Evolutionary conservation across 108 stramenopile genomes (phyloP), one percentile per base, ranked within the genome.

Genomic region (Cylindrotheca fusiformis): DNA sequence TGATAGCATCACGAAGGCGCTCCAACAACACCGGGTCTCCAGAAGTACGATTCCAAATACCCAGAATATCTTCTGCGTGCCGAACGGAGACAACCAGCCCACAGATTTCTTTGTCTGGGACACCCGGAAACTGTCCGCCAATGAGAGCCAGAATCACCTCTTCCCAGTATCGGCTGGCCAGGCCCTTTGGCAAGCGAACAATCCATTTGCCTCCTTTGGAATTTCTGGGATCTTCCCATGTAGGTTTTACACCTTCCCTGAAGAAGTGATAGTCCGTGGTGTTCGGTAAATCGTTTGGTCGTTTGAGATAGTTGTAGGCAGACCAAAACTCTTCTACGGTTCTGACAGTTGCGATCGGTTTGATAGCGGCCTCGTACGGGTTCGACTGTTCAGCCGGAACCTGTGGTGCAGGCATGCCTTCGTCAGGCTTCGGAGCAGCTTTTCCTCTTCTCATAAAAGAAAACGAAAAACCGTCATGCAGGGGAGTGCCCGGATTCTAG

Each of bases 261-360:
- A 99, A 99, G 52, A 97, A 88, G 68, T 97, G 96, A 51, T 93
- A 90, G 63, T 97, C 96, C 4, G 93, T 93, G 14, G 84, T 89
- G 6, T 77, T 68, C 1, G 80, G 72, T 14, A 96, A 76, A 48
- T 91, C 80, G 48, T 90, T 83, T 10, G 96, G 95, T 46, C 96
- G 70, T 6, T 79, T 72, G 20, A 99, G 72, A 63, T 87, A 91
- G 66, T 97, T 78, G 80, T 99, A 99, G 12, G 88, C 77, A 12
- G 66, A 49, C 93, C 95, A 98, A 69, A 95, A 97, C 52, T 94
- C 84, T 78, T 96, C 94, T 25, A 98, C 95, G 30, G 95, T 90
- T 21, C 77, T 81, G 55, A 94, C 86, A 45, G 86, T 88, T 14
- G 83, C 80, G 33, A 98, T 86, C 3, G 56, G 74, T 63, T 96